Percentiles rank a stretch among this genome's conserved stretches.
phyloP scores from a whole-genome alignment of 495 filamentous ascomycete species.

The Collariella sp. region DNA sequence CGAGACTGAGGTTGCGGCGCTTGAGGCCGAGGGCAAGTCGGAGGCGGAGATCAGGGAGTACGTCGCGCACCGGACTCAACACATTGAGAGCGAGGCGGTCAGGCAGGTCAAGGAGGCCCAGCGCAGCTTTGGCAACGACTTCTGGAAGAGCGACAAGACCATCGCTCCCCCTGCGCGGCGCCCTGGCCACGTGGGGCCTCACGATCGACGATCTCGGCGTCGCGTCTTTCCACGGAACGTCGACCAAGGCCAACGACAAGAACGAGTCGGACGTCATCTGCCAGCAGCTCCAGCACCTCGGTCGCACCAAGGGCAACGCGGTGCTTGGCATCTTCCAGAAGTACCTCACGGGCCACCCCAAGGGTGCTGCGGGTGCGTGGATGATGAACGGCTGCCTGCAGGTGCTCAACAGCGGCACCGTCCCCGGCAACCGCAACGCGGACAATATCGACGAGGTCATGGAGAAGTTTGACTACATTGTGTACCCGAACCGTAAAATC shows the following conservation, averaged over 20 bases:
- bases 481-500: constrained; percentile 89
- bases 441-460: constrained; percentile 95
- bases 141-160: constrained; percentile 90
- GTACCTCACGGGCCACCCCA: constrained; percentile 96
- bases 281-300: constrained; percentile 91
- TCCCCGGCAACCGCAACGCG: constrained; percentile 95
- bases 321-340: constrained; percentile 98
- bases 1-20: constrained; percentile 81
- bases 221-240: constrained; percentile 97
- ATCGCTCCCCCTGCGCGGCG: constrained; percentile 93
- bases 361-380: constrained; percentile 98
- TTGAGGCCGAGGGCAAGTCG: constrained; percentile 66
- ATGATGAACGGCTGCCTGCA: constrained; percentile 99
- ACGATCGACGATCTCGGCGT: constrained; percentile 94
- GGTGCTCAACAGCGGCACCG: constrained; percentile 83
- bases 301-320: constrained; percentile 91
- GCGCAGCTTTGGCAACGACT: constrained; percentile 87
- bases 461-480: constrained; percentile 96
- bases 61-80: constrained; percentile 70
- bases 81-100: constrained; percentile 81
- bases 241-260: constrained; percentile 98
- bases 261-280: constrained; percentile 98
- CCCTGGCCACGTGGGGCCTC: constrained; percentile 93
- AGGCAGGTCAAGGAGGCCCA: constrained; percentile 88
- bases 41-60: constrained; percentile 73